Evolutionary conservation across 2,329 filamentous ascomycete species (phyloP).

Genomic region (Neospermospora avenae): DNA sequence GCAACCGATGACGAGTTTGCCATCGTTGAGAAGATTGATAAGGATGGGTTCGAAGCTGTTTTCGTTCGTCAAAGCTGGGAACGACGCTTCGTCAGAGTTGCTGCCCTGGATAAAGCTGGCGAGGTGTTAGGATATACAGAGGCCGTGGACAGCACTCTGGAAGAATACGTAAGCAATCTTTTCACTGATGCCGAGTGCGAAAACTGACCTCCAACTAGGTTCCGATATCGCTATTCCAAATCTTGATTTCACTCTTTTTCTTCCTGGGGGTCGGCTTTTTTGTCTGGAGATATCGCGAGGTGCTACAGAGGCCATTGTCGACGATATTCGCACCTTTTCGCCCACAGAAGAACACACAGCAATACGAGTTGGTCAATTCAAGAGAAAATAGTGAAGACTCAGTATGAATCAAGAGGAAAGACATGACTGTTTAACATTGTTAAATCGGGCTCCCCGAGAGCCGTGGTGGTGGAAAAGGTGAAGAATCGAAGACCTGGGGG

Average conservation of each 20-base stretch:
- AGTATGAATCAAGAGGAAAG: not conserved
- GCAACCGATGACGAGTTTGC: slow-evolving; percentile 4
- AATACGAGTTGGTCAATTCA: slow-evolving; percentile 2
- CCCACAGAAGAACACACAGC: not conserved
- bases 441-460: not conserved
- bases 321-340: not conserved
- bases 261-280: not conserved
- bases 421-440: not conserved
- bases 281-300: slow-evolving; percentile 2
- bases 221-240: not conserved
- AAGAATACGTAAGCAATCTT: not conserved
- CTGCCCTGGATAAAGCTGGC: slow-evolving; percentile 1
- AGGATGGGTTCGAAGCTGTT: slow-evolving; percentile 1
- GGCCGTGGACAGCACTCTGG: slow-evolving; percentile 2
- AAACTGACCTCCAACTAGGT: not conserved
- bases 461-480: too few species aligned
- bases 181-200: not conserved
- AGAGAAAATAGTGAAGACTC: not conserved
- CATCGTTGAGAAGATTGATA: not conserved
- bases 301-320: not conserved
- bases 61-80: not conserved
- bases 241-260: not conserved
- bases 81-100: slow-evolving; percentile 5
- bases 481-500: too few species aligned
- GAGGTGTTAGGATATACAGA: not conserved